Evolutionary conservation across 129 eudicot genomes (phyloP), one percentile per base, ranked within the genome.

Genomic region (Tanacetum coccineum): DNA sequence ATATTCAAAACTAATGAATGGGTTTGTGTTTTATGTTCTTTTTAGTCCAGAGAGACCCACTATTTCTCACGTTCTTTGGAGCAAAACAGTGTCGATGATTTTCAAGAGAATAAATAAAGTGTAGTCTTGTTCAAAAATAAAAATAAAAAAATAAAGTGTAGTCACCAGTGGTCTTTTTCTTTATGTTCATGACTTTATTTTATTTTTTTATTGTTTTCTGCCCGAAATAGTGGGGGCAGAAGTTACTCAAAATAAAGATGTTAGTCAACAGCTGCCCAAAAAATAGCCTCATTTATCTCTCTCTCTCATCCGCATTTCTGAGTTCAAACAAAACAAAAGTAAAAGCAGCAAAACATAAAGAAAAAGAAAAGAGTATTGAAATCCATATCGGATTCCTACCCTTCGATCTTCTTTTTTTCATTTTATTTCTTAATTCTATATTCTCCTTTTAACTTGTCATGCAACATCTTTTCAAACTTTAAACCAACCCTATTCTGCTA

Each of bases 321-420:
- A 56, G 9, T 57, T 57, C n/a, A 57, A 57, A 57, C 8, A 57
- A 22, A 57, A 25, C 13, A 10, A 57, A 57, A 72, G 55, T 53
- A 54, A 15, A 25, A 59, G 42, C 77, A 73, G 64, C 70, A 73
- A 49, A 62, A 12, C 47, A 19, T 63, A 72, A 64, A 64, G 66
- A 52, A 40, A 73, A 63, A 73, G 65, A 51, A 45, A 30, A 52
- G 64, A 60, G 65, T 62, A 55, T 73, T 73, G 78, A 53, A 54
- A 73, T 73, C 78, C 78, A 73, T 73, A 64, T 73, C 65, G 78
- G 78, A 64, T 73, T 73, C 78, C 71, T 54, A 44, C 78, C 57
- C 78, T 58, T 59, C 67, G 59, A 59, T 70, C 19, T 59, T 9
- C n/a, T 70, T 32, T 19, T 70, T 58, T 5, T 30, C 6, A 40